Percentiles rank a stretch among this genome's conserved stretches.
Conservation (phyloP, 306 rosid species). For the Dalbergia cultrata region DNA sequence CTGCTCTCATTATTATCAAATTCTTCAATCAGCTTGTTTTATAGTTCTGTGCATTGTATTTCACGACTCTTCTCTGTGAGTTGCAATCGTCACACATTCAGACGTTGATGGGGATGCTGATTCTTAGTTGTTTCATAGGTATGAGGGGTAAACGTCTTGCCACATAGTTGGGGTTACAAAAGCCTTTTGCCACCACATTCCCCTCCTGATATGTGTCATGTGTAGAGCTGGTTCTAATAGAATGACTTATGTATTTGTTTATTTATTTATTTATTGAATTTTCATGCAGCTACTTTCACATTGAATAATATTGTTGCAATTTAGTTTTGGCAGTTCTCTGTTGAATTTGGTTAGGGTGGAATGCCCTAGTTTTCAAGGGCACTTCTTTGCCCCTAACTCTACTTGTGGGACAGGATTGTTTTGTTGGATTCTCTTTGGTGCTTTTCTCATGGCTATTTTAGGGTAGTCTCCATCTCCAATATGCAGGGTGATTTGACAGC, state of each 20-base stretch:
- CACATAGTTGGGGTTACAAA: not conserved
- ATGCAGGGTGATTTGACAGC: not conserved
- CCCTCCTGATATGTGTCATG: not conserved
- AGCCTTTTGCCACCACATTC: not conserved
- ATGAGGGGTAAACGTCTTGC: not conserved
- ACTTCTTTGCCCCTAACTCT: conserved; percentile 12
- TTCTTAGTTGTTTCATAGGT: not conserved
- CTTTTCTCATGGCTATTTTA: not conserved
- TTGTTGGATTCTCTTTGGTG: conserved; percentile 7
- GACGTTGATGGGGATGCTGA: not conserved
- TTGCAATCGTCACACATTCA: no score
- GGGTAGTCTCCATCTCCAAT: not conserved
- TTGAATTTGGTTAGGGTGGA: conserved; percentile 25
- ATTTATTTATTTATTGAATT: not conserved
- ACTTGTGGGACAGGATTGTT: not conserved
- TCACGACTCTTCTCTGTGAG: no score
- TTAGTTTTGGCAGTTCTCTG: not conserved
- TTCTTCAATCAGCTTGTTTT: no score
- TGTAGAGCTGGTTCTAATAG: not conserved
- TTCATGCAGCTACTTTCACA: not conserved
- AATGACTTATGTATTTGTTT: not conserved
- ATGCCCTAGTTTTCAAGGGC: conserved; percentile 8
- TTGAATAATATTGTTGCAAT: not conserved
- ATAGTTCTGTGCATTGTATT: not conserved
- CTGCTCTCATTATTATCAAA: no score